phyloP scores from a whole-genome alignment of 257 asterid genomes.

The Nemophila menziesii region DNA sequence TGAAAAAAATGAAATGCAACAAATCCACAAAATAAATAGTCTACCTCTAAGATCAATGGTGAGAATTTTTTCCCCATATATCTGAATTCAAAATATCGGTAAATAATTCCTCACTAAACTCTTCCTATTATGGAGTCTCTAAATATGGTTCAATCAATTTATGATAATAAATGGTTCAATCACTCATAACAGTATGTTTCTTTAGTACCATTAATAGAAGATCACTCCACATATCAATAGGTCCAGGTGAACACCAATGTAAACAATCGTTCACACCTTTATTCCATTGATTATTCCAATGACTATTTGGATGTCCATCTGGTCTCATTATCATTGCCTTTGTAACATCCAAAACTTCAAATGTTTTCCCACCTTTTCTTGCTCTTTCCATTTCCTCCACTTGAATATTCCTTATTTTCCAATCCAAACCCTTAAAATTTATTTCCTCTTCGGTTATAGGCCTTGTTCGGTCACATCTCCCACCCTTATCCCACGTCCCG shows the following conservation, averaged over 20 bases:
- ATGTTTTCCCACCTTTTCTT: conserved; percentile 5
- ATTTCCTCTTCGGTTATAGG: not conserved
- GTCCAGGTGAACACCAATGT: conserved; percentile 2
- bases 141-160: no score
- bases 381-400: conserved; percentile 4
- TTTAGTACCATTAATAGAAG: not conserved
- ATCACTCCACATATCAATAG: conserved; percentile 2
- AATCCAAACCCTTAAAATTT: not conserved
- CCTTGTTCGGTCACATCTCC: conserved; percentile 31
- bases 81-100: no score
- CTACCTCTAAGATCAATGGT: no score
- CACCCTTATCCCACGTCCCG: conserved; percentile 42
- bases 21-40: no score
- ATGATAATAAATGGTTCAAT: no score
- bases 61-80: no score
- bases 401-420: not conserved
- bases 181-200: no score
- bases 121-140: no score
- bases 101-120: no score
- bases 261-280: conserved; percentile 2
- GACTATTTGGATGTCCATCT: conserved; percentile 1
- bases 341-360: conserved; percentile 1
- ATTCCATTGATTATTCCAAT: conserved; percentile 3
- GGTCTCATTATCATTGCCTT: conserved; percentile 1
- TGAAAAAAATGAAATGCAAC: no score